A percentile compares a stretch with the other conserved stretches of the same genome.
phyloP scores from a whole-genome alignment of 164 flowering plant genomes.

The Vitis cinerea region DNA sequence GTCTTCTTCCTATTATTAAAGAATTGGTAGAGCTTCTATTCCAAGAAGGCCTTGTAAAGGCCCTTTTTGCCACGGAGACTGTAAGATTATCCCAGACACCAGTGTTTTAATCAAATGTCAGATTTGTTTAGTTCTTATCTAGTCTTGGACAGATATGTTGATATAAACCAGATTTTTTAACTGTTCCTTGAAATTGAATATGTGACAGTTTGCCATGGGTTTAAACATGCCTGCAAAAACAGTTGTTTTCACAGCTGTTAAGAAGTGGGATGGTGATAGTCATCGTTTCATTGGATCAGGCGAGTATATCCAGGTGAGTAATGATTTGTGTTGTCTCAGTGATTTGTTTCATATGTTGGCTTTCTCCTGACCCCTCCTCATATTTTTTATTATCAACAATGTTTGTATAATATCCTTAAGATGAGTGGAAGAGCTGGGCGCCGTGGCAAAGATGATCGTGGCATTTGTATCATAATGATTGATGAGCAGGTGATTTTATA shows the following conservation, averaged over 20 bases:
- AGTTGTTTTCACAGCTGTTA: slow-evolving; percentile 89
- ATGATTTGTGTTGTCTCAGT: slow-evolving; percentile 1
- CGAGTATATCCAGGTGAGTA: slow-evolving; percentile 97
- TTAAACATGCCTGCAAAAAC: slow-evolving; percentile 99
- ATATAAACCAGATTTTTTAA: neutral
- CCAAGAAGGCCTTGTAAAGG: slow-evolving; percentile 98
- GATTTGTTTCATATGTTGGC: neutral
- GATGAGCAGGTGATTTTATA: slow-evolving; percentile 75
- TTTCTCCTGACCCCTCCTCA: neutral
- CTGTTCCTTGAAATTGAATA: neutral
- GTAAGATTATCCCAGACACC: slow-evolving; percentile 38
- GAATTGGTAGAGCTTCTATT: slow-evolving; percentile 97
- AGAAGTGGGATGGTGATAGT: slow-evolving; percentile 99
- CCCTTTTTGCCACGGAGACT: slow-evolving; percentile 98
- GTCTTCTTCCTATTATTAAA: slow-evolving; percentile 96
- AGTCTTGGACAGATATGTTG: neutral
- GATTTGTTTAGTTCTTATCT: neutral
- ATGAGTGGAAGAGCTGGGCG: slow-evolving; percentile 99
- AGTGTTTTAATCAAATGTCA: neutral
- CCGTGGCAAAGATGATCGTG: slow-evolving; percentile 98
- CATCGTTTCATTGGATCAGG: slow-evolving; percentile 93
- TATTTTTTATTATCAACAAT: neutral
- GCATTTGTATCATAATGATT: slow-evolving; percentile 97
- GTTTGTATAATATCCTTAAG: slow-evolving; percentile 28
- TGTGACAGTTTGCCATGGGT: slow-evolving; percentile 94